Evolutionary conservation across 2,329 filamentous ascomycete species (phyloP), one percentile per base, ranked within the genome.

Genomic region (Trichophaea hybrida): DNA sequence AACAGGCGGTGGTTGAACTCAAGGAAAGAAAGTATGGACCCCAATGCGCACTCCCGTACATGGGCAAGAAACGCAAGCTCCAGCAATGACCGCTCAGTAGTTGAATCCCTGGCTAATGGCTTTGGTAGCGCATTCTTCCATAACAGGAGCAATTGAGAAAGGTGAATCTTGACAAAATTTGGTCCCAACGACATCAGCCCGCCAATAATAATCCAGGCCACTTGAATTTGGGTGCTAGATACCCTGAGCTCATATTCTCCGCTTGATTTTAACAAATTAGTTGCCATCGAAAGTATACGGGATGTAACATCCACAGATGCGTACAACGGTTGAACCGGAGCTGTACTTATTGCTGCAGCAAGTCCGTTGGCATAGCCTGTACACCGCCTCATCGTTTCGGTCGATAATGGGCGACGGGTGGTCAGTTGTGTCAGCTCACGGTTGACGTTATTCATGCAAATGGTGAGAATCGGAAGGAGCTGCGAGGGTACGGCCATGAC

Each of bases 71-170:
- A 98, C 40, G 88, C 94, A 2, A 91, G 83, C 71, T 98, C 94
- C 6, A 97, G 76, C 55, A 88, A 79, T 64, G 86, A 91, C 57
- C 90, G 81, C 64, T 91, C 83, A 0, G 85, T 81, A 55, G 88
- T 88, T 66, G 93, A 94, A 66, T 97, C 91, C 71, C 89, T 94
- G 37, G 88, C 84, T n/a, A 97, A 74, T 5, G 94, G 91, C 69
- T 94, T 95, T 0, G 94, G 91, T 8, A 98, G 77, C 0, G 93
- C 91, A 72, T 97, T 98, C 73, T 95, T 95, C 93, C 93, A 98
- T 5, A 98, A 76, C 6, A 98, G 75, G 59, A 98, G 81, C 24
- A 98, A 77, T 70, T 98, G 93, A 1, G 90, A 91, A 6, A 98
- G 78, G 72, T 98, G 93, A 31, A 97, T 97, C 74, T 98, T 98